Base-by-base conservation (phyloP, 2,329 filamentous ascomycete genomes). In the Setomelanomma holmii region DNA sequence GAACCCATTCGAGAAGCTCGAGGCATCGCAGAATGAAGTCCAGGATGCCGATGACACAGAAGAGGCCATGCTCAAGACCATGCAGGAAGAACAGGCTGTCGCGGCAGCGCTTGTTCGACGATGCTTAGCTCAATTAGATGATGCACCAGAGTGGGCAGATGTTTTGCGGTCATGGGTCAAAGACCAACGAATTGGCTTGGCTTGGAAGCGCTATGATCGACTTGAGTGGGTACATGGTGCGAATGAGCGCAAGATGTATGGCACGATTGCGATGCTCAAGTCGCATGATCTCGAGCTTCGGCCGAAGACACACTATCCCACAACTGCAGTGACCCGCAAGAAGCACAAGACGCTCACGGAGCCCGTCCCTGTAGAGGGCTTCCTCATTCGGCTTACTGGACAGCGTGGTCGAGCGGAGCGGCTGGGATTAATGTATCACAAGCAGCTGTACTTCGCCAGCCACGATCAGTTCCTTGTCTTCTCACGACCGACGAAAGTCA, bases 171-270 rank as follows among this genome's bases (percentile, higher is more conserved):
- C 76, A n/a, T 89, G 86, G 86, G 77, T 79, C 4, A 79, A 79
- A 44, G 75, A 80, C 19, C 80, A 84, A 52, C 82, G 82, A 21
- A 84, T 89, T 67, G 86, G 86, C 3, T 78, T 89, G 41, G 86
- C 85, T 3, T 89, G 86, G 86, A 87, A 86, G 69, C 79, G 86
- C 40, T 89, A 89, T 64, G 86, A 89, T 63, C 80, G 86, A 20
- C 75, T 89, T 14, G 86, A 89, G 71, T 89, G 86, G 86, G 78
- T 89, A 4, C 81, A 87, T 68, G 86, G 86, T 14, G 77, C 78
- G 10, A 86, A 87, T 46, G 86, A 89, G 66, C 80, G 85, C 58
- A 84, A 83, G 54, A 89, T 89, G 86, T 88, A 88, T 57, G 86
- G 86, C 30, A 83, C 85, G 0, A 84, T 89, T 57, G 86, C 84